phyloP scores from a whole-genome alignment of 208 protist species.

The Leishmania gerbilli region DNA sequence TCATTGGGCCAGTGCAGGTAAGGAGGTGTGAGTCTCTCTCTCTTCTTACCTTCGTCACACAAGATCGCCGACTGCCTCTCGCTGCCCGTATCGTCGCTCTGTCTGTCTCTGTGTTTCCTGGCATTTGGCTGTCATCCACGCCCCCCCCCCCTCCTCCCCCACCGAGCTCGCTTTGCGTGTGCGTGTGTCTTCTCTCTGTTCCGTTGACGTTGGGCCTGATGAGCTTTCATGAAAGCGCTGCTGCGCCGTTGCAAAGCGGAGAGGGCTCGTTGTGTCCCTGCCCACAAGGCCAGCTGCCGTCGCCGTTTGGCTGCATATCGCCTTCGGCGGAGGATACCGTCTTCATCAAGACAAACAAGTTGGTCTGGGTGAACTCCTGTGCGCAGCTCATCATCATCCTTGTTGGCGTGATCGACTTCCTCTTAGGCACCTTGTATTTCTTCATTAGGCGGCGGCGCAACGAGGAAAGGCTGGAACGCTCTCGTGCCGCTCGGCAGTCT shows the following conservation, averaged over 20 bases:
- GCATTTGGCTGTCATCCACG: not conserved
- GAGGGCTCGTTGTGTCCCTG: slow-evolving; percentile 10
- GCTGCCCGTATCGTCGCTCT: not conserved
- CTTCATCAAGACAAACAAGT: slow-evolving; percentile 37
- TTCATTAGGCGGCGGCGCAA: slow-evolving; percentile 28
- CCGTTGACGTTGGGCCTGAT: not conserved
- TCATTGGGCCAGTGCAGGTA: not conserved
- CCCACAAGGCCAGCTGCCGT: slow-evolving; percentile 13
- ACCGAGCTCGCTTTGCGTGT: not conserved
- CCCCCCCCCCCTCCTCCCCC: not conserved
- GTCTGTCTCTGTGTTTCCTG: not conserved
- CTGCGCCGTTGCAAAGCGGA: not conserved
- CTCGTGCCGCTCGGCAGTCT: slow-evolving; percentile 19
- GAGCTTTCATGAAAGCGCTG: not conserved
- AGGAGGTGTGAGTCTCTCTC: not conserved
- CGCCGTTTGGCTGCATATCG: slow-evolving; percentile 32
- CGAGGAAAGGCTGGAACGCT: slow-evolving; percentile 32
- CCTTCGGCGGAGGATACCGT: slow-evolving; percentile 21
- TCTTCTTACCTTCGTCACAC: not conserved
- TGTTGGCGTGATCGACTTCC: slow-evolving; percentile 34
- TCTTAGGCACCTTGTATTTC: slow-evolving; percentile 35
- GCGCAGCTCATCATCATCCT: slow-evolving; percentile 37
- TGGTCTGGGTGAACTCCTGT: slow-evolving; percentile 33
- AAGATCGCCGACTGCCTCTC: not conserved
- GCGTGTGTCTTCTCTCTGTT: not conserved